Conservation (phyloP, 2,329 filamentous ascomycete species). For the Curvularia sp. region DNA sequence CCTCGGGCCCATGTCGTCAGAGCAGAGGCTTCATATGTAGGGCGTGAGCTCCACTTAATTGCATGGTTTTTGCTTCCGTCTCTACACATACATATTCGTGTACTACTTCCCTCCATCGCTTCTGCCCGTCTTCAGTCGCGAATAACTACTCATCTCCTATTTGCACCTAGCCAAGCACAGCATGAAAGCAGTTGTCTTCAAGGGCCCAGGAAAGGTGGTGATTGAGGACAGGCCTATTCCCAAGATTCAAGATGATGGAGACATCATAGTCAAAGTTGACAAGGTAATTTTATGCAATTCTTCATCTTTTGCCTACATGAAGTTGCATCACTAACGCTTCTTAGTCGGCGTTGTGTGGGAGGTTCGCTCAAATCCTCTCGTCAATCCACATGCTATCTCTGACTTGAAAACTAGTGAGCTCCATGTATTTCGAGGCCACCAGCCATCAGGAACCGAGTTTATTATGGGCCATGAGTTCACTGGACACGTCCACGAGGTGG, state of each 20-base stretch:
- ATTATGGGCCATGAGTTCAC: conserved; percentile 88
- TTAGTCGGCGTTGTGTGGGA: conserved; percentile 81
- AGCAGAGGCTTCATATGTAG: conserved; percentile 22
- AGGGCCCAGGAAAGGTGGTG: conserved; percentile 75
- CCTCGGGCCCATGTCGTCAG: conserved; percentile 19
- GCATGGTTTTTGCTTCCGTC: background rate
- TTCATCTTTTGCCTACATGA: too few species aligned
- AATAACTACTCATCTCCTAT: background rate
- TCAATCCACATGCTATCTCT: conserved; percentile 3
- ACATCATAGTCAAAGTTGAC: conserved; percentile 83
- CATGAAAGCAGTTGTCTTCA: conserved; percentile 91
- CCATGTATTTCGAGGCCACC: conserved; percentile 83
- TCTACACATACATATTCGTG: background rate
- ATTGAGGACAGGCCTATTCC: conserved; percentile 83
- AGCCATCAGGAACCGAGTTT: conserved; percentile 70
- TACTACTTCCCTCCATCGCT: background rate
- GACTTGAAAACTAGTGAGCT: conserved; percentile 67
- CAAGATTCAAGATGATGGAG: conserved; percentile 71
- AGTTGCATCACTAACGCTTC: conserved; percentile 16
- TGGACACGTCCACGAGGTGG: conserved; percentile 73
- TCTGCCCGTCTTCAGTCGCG: background rate
- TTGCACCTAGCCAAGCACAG: conserved; percentile 41
- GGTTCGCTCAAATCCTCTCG: conserved; percentile 59
- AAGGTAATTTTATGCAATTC: conserved; percentile 53
- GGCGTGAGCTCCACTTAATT: conserved; percentile 10